Base-by-base conservation (phyloP, 2,329 filamentous ascomycete genomes). In the Alternaria consortialis region DNA sequence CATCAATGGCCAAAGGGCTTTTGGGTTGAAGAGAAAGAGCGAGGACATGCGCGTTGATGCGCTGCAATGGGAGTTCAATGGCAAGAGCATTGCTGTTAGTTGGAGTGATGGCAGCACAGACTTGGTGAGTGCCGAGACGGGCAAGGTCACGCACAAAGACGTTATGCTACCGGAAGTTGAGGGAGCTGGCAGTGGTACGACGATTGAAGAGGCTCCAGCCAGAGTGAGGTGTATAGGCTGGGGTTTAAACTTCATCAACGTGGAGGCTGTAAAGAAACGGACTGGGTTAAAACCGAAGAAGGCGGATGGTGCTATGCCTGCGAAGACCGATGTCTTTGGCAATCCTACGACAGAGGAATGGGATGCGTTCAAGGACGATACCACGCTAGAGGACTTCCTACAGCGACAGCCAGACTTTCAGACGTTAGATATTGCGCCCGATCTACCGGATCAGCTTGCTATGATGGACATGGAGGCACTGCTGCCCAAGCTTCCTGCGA, bases 41-140 rank as follows among this genome's bases (percentile, higher is more conserved):
- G 73, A 76, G 29, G 70, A 71, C 17, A 56, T 67, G 5, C 67
- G 57, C 12, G 74, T 84, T 12, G 76, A 77, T 36, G 73, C 74
- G 39, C 65, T 84, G 40, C 73, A 77, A 37, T 84, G 83, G 83
- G 82, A 83, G 62, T 80, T 79, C 36, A 82, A 84, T 59, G 82
- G 90, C 8, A 90, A 92, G 64, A 88, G 92, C 42, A 85, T 97
- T 56, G 93, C 93, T 13, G 87, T 95, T 13, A 92, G 89, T 46
- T 97, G 92, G 88, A 92, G 87, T 68, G 92, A 97, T 81, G 91
- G 91, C 29, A 86, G 87, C 7, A 87, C 95, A 20, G 88, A 92
- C 59, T 81, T 97, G 36, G 86, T 94, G 76, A 91, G 91, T 62
- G 81, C 93, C 23, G 93, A 95, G 76, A 94, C 88, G 69, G 91